Evolutionary conservation across 1,139 yeast genomes (phyloP).

Genomic region (Pneumocystis jirovecii): DNA sequence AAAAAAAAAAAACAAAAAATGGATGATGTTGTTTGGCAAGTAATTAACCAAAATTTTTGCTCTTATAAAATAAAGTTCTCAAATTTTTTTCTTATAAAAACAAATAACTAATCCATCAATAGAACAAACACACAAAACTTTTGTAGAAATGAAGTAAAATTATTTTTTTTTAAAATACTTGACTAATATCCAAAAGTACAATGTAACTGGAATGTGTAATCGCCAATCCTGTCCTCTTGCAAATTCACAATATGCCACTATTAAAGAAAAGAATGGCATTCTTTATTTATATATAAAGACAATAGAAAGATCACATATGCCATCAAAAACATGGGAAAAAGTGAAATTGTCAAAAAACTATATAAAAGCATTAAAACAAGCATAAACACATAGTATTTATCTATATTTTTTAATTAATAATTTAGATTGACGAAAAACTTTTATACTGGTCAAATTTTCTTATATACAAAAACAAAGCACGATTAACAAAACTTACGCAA

Average conservation of each 20-base stretch:
- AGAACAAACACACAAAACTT: conserved; percentile 9
- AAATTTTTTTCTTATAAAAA: background rate
- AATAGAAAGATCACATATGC: conserved; percentile 92
- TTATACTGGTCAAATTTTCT: conserved; percentile 87
- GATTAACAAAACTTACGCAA: conserved; percentile 85
- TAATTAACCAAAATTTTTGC: conserved; percentile 77
- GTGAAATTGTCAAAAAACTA: conserved; percentile 78
- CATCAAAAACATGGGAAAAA: conserved; percentile 87
- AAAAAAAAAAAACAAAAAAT: conserved; percentile 8
- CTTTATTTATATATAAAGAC: conserved; percentile 90
- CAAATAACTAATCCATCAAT: background rate
- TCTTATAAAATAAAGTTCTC: conserved; percentile 54
- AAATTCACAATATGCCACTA: conserved; percentile 89
- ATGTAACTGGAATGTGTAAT: conserved; percentile 74
- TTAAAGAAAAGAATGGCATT: conserved; percentile 74
- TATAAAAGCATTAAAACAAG: conserved; percentile 66
- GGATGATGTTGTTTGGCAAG: conserved; percentile 71
- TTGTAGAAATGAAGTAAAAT: conserved; percentile 37
- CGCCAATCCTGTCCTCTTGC: conserved; percentile 94
- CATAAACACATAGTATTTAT: background rate
- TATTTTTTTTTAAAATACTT: conserved; percentile 44
- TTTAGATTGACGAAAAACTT: conserved; percentile 55
- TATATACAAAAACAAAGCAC: conserved; percentile 86
- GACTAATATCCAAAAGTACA: conserved; percentile 68
- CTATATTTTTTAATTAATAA: background rate